Base-by-base conservation (phyloP, 2,329 filamentous ascomycete species). In the Alternaria sp. region DNA sequence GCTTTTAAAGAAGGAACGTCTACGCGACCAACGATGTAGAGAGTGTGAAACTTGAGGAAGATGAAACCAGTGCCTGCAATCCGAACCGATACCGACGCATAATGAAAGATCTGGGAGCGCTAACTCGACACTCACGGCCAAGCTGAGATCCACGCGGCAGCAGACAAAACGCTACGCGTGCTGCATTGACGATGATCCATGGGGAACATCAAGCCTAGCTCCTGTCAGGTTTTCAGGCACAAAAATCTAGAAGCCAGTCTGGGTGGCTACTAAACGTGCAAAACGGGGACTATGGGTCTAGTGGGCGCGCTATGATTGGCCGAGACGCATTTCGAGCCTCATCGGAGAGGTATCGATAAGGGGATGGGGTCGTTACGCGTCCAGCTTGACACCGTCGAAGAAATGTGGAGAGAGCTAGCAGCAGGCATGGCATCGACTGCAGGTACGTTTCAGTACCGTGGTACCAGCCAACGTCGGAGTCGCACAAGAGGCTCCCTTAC, bases 321-420 rank as follows among this genome's bases (percentile, higher is more conserved):
- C 39, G 54, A 26, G 48, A 16, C 18, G 32, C 41, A 43, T 55
- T 53, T 47, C 64, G 61, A 59, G 61, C 34, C 57, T 52, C 53
- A 41, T 51, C 60, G 58, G 54, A 51, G 61, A 64, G 44, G 57
- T 65, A 61, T 66, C 65, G 61, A 69, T 61, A 61, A 59, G 54
- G 57, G 53, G 57, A 64, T 64, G 62, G 63, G 59, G 59, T 69
- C 74, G 67, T 73, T 71, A 76, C 75, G 73, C 73, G 73, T 73
- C 72, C 65, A 69, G 67, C 69, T 67, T 66, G 41, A 59, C 61
- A 66, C 59, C 64, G 71, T 67, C 66, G 66, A 71, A 59, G 65
- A 72, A 68, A 55, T 69, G 72, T 76, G 73, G 74, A 66, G 73
- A 67, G 39, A 46, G 53, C 61, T 65, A 61, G 62, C 61, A 44